phyloP scores from a whole-genome alignment of 371 early-diverging fungal genomes.

The Dichotomocladium elegans region DNA sequence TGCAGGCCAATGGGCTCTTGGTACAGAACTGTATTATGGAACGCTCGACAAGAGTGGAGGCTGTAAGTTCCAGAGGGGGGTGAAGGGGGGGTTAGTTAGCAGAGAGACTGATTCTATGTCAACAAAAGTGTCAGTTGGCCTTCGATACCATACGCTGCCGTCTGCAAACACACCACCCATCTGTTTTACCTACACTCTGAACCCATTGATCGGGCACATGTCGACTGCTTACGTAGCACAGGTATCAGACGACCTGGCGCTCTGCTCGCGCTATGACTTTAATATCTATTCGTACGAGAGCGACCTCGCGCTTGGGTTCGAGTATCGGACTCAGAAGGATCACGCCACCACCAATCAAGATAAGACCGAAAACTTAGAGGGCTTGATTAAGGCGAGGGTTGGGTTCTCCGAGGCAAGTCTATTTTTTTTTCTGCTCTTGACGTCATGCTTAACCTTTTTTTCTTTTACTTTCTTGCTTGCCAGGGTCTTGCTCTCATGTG shows the following conservation, averaged over 20 bases:
- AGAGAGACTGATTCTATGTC: too few species aligned
- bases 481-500: conserved; percentile 61
- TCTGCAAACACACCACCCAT: conserved; percentile 47
- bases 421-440: too few species aligned
- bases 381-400: conserved; percentile 58
- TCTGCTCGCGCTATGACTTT: conserved; percentile 83
- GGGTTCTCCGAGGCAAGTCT: conserved; percentile 38
- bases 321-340: conserved; percentile 48
- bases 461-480: conserved; percentile 2
- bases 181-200: conserved; percentile 72
- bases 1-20: conserved; percentile 66
- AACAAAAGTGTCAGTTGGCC: conserved; percentile 71
- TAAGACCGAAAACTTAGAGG: conserved; percentile 43
- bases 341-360: conserved; percentile 13
- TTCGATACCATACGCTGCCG: conserved; percentile 67
- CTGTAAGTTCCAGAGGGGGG: conserved; percentile 43
- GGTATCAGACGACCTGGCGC: conserved; percentile 61
- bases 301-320: conserved; percentile 79
- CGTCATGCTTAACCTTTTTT: too few species aligned
- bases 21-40: conserved; percentile 83
- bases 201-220: conserved; percentile 88
- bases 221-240: conserved; percentile 78
- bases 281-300: conserved; percentile 86
- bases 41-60: conserved; percentile 85
- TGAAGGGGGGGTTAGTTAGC: background rate